These are phyloP conservation scores for Epichloe elymi DNA, from an alignment of 2,329 filamentous ascomycete species.

Conservation along the genomic window DNA sequence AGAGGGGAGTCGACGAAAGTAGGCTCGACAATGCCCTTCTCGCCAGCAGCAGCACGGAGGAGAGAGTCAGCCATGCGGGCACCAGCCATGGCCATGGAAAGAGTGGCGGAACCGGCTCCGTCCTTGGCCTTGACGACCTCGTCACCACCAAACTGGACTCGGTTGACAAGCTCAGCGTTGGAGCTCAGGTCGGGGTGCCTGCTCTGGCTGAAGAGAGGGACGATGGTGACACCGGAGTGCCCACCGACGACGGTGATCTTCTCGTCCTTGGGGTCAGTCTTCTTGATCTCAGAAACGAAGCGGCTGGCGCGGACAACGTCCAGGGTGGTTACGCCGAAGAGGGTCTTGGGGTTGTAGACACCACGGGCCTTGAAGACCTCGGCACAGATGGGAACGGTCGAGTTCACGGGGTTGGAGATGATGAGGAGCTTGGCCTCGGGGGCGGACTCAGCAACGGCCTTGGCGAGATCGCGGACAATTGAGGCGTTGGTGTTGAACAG, in stretches of 20 bases:
- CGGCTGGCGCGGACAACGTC: conserved; percentile 95
- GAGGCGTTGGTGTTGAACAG: conserved; percentile 99
- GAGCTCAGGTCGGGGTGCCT: conserved; percentile 72
- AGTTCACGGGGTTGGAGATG: conserved; percentile 99
- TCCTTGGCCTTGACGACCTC: conserved; percentile 99
- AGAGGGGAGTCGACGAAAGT: conserved; percentile 94
- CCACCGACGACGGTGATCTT: conserved; percentile 93
- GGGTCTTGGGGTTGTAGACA: conserved; percentile 98
- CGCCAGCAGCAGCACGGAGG: conserved; percentile 81
- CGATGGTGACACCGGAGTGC: conserved; percentile 96
- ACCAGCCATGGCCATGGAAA: conserved; percentile 98
- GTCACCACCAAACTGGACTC: conserved; percentile 97
- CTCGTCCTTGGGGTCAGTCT: conserved; percentile 80
- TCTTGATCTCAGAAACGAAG: conserved; percentile 94
- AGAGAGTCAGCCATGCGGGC: conserved; percentile 75
- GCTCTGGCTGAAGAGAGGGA: conserved; percentile 92
- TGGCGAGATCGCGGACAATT: conserved; percentile 96
- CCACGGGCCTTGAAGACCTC: conserved; percentile 92
- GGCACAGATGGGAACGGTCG: conserved; percentile 91
- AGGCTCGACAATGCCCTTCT: conserved; percentile 91
- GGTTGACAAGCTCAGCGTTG: conserved; percentile 70
- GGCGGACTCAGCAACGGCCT: conserved; percentile 76
- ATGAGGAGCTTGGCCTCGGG: conserved; percentile 92
- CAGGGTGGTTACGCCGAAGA: conserved; percentile 98
- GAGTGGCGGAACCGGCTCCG: conserved; percentile 88